Evolutionary conservation across 1,284 basidiomycete genomes (phyloP).

Genomic region (Boletus subluridellus): DNA sequence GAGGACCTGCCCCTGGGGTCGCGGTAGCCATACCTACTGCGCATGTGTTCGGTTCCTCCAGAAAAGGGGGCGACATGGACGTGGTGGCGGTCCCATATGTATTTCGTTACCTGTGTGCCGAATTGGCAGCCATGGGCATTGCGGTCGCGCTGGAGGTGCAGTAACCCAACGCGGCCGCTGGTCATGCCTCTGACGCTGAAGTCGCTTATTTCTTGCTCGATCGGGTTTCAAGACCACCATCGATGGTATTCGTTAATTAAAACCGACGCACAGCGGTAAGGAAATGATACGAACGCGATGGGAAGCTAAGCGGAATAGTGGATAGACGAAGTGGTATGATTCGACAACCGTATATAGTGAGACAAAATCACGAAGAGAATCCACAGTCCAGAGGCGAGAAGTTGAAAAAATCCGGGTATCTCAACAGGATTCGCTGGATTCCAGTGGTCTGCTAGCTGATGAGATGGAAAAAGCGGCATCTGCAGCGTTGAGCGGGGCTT

Average conservation of each 20-base stretch:
- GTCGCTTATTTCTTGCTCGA: neutral
- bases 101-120: slow-evolving; percentile 84
- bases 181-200: neutral
- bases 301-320: slow-evolving; percentile 11
- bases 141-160: slow-evolving; percentile 70
- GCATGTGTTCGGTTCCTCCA: slow-evolving; percentile 56
- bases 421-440: slow-evolving; percentile 14
- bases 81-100: slow-evolving; percentile 96
- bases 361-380: slow-evolving; percentile 4
- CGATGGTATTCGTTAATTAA: slow-evolving; percentile 14
- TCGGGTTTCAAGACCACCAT: neutral
- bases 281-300: slow-evolving; percentile 15
- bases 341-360: slow-evolving; percentile 13
- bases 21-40: slow-evolving; percentile 60
- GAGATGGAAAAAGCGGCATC: neutral
- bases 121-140: slow-evolving; percentile 83
- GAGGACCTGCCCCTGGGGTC: slow-evolving; percentile 46
- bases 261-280: slow-evolving; percentile 10
- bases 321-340: slow-evolving; percentile 18
- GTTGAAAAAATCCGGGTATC: slow-evolving; percentile 5
- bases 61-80: slow-evolving; percentile 80
- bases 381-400: slow-evolving; percentile 2
- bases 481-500: neutral
- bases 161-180: slow-evolving; percentile 31
- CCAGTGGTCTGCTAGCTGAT: neutral